Base-by-base conservation (phyloP, 2,329 filamentous ascomycete species). In the Cercospora brassicicola region DNA sequence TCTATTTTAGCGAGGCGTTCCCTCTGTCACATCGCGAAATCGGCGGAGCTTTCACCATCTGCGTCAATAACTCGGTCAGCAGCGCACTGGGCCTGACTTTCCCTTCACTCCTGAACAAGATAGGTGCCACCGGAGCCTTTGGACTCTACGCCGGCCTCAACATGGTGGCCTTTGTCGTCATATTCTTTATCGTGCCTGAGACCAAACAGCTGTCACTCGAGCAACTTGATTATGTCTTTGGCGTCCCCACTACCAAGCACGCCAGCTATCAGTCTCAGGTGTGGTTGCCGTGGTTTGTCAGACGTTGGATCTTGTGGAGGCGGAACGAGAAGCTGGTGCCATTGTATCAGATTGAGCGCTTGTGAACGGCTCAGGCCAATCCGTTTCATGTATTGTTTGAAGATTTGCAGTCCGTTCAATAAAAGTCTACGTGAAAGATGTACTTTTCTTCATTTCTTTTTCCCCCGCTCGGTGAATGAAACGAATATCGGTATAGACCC, bases 111-210 rank as follows among this genome's bases (percentile, higher is more conserved):
- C 76, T 85, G 18, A 62, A 63, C 10, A 83, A 80, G 4, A 81
- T 88, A 76, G 83, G 79, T 5, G 79, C 84, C 0, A 82, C 82
- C 2, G 85, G 85, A 4, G 86, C 87, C 2, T 89, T 90, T 72
- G 84, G 86, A 2, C 88, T 90, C 74, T 90, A 90, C 66, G 83
- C 81, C 36, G 73, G 64, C 8, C 79, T 90, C 7, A 91, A 91
- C 70, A 71, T 89, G 2, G 74, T 86, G 1, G 88, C 88, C 0
- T 81, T 90, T 13, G 68, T 87, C 26, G 86, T 90, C 81, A 90
- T 90, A 70, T 89, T 89, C 80, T 80, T 90, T 48, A 87, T 84
- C 28, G 66, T 83, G 28, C 81, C 80, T 18, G 81, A 83, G 70
- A 83, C 81, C 51, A 82, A 83, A 73, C 78, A 81, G 67, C 74